Evolutionary conservation across 78 protist species (phyloP).

Genomic region (Chrysochromulina parva): DNA sequence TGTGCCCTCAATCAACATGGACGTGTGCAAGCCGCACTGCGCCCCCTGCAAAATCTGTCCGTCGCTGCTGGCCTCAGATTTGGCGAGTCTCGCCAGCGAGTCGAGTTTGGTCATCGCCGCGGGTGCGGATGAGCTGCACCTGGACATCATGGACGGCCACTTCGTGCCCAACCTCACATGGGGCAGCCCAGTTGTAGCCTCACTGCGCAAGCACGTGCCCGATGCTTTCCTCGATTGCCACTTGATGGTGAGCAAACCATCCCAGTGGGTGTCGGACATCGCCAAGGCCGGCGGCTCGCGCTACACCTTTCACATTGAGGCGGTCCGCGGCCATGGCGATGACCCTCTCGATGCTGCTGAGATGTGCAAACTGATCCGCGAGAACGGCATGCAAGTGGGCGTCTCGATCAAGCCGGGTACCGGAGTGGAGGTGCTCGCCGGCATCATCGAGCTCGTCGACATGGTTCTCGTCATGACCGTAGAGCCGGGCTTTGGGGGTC

Average conservation of each 20-base stretch:
- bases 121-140: slow-evolving; percentile 44
- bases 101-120: slow-evolving; percentile 31
- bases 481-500: slow-evolving; percentile 99
- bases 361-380: slow-evolving; percentile 62
- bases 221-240: slow-evolving; percentile 93
- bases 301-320: slow-evolving; percentile 96
- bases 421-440: slow-evolving; percentile 42
- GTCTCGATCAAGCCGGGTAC: slow-evolving; percentile 95
- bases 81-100: slow-evolving; percentile 72
- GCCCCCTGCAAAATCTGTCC: too few species aligned
- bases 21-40: too few species aligned
- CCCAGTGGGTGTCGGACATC: slow-evolving; percentile 82
- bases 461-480: slow-evolving; percentile 97
- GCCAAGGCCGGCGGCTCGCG: slow-evolving; percentile 82
- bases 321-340: background rate
- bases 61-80: slow-evolving; percentile 88
- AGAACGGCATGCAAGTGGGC: slow-evolving; percentile 81
- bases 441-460: slow-evolving; percentile 62
- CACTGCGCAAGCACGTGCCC: slow-evolving; percentile 82
- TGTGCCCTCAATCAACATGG: too few species aligned
- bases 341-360: background rate
- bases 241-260: slow-evolving; percentile 95
- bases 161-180: slow-evolving; percentile 96
- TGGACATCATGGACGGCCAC: slow-evolving; percentile 70
- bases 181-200: slow-evolving; percentile 91